phyloP scores from a whole-genome alignment of 2,329 filamentous ascomycete genomes.

The Coniosporium tulheliwenetii region DNA sequence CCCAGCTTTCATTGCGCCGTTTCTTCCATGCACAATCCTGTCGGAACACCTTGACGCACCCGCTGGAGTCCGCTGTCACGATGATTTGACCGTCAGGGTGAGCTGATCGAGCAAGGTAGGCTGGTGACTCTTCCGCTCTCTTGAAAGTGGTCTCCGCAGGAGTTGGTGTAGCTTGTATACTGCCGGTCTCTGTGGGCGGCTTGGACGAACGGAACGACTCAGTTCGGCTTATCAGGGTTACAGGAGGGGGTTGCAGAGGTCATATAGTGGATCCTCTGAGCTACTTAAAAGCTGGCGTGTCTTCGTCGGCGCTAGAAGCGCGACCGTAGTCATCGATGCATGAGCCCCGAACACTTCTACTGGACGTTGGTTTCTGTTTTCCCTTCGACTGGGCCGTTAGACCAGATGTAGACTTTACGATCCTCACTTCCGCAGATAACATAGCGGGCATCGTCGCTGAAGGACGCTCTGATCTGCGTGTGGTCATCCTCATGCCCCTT shows the following conservation, averaged over 20 bases:
- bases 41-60: conserved; percentile 83
- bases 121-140: conserved; percentile 48
- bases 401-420: conserved; percentile 81
- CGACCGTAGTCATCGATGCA: conserved; percentile 74
- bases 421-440: conserved; percentile 92
- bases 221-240: conserved; percentile 62
- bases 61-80: conserved; percentile 75
- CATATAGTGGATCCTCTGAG: conserved; percentile 86
- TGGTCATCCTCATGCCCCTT: conserved; percentile 80
- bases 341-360: conserved; percentile 87
- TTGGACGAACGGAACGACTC: conserved; percentile 42
- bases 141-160: conserved; percentile 18
- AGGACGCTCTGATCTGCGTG: conserved; percentile 78
- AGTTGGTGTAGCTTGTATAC: conserved; percentile 15
- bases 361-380: conserved; percentile 63
- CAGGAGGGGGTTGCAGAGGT: conserved; percentile 91
- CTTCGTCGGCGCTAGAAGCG: conserved; percentile 65
- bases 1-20: conserved; percentile 57
- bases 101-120: conserved; percentile 58
- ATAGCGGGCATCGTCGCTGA: conserved; percentile 75
- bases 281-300: conserved; percentile 63
- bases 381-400: conserved; percentile 43
- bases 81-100: conserved; percentile 81
- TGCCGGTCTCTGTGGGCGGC: conserved; percentile 26
- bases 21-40: conserved; percentile 84